Evolutionary conservation across 2,329 filamentous ascomycete genomes (phyloP).

Genomic region (Fusarium tanahbumbuense): DNA sequence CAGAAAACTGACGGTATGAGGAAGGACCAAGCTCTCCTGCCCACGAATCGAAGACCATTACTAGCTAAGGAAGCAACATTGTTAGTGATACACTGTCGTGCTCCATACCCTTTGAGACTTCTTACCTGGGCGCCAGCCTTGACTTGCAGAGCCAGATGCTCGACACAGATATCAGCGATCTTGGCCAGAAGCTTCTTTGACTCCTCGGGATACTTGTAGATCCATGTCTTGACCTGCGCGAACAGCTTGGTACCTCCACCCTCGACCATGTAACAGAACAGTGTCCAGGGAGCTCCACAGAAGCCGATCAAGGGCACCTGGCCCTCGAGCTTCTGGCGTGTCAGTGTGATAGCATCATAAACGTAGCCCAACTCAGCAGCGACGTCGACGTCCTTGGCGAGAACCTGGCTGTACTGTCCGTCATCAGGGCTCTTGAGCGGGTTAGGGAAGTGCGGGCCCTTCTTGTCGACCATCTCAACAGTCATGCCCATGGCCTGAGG

Average conservation of each 20-base stretch:
- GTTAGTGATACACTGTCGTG: not conserved
- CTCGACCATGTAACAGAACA: slow-evolving; percentile 99
- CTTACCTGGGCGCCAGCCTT: slow-evolving; percentile 87
- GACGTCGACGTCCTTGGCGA: slow-evolving; percentile 85
- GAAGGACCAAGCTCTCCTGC: slow-evolving; percentile 90
- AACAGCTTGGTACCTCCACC: slow-evolving; percentile 97
- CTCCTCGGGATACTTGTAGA: slow-evolving; percentile 87
- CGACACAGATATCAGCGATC: slow-evolving; percentile 93
- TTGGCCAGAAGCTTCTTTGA: slow-evolving; percentile 86
- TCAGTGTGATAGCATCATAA: slow-evolving; percentile 93
- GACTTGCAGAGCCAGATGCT: slow-evolving; percentile 93
- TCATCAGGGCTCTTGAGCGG: slow-evolving; percentile 84
- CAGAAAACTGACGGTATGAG: slow-evolving; percentile 84
- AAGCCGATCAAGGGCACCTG: slow-evolving; percentile 95
- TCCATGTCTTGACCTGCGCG: slow-evolving; percentile 94
- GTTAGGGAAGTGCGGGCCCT: slow-evolving; percentile 92
- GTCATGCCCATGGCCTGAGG: slow-evolving; percentile 98
- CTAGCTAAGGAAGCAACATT: slow-evolving; percentile 63
- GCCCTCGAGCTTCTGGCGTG: slow-evolving; percentile 86
- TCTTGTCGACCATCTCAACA: slow-evolving; percentile 99
- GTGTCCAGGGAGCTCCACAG: slow-evolving; percentile 95
- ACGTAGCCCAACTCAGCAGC: slow-evolving; percentile 89
- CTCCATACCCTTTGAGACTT: not conserved
- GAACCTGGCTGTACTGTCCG: slow-evolving; percentile 81
- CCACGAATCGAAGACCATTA: slow-evolving; percentile 99